Conservation (phyloP, 2,329 filamentous ascomycete species). For the Cercospora canescens region DNA sequence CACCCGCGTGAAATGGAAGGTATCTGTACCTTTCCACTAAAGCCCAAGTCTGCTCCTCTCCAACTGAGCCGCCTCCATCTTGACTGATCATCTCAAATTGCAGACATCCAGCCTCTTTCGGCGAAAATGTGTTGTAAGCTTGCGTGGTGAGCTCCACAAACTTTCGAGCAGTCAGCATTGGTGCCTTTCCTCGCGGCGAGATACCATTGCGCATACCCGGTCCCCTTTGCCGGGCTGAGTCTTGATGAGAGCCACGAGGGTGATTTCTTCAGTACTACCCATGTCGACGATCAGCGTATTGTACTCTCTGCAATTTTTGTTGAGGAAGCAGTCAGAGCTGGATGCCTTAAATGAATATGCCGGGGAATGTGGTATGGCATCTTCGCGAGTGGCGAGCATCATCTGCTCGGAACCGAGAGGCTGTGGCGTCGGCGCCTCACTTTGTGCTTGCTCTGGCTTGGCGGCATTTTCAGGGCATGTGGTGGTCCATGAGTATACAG, state of each 20-base stretch:
- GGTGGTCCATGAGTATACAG: not conserved
- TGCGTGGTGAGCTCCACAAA: not conserved
- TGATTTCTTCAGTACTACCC: constrained; percentile 1
- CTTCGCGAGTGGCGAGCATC: not conserved
- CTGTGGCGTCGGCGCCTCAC: not conserved
- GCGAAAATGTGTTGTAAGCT: not conserved
- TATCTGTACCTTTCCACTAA: constrained; percentile 3
- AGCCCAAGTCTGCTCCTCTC: not conserved
- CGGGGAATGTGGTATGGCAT: not conserved
- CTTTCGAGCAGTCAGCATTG: not conserved
- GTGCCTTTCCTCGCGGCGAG: not conserved
- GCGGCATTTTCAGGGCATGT: not conserved
- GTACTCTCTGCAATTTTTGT: not conserved
- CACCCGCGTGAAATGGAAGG: not conserved
- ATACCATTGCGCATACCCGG: not conserved
- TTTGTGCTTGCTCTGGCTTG: no score
- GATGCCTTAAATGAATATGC: not conserved
- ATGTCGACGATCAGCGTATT: not conserved
- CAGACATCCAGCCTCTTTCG: constrained; percentile 4
- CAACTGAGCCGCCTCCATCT: not conserved
- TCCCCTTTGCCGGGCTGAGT: constrained; percentile 12
- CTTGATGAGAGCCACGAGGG: constrained; percentile 7
- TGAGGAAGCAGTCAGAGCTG: not conserved
- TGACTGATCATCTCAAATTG: constrained; percentile 5
- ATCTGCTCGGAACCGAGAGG: not conserved